Base-by-base conservation (phyloP, 495 filamentous ascomycete genomes). In the Lindgomyces ingoldianus region DNA sequence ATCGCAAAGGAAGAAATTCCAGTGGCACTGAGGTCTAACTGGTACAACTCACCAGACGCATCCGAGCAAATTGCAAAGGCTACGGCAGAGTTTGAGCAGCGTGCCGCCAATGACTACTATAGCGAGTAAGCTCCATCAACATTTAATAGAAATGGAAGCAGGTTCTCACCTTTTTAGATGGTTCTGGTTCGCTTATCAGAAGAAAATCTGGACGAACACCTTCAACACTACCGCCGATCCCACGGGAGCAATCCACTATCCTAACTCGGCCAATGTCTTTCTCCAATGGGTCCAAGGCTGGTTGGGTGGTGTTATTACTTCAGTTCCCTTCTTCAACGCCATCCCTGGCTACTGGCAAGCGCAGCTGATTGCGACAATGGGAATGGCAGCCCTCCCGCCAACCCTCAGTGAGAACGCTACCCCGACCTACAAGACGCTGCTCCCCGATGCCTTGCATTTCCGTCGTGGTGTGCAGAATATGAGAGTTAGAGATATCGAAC, bases 151-250 rank as follows among this genome's bases (percentile, higher is more conserved):
- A 4, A 4, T 30, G 1, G 25, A 27, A 52, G n/a, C 14, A 33
- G n/a, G 16, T 44, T 4, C 49, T 52, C 4, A 52, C 49, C 3
- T 8, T 2, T 1, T 33, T 25, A 27, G 24, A 62, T 83, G 78
- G 77, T 83, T 83, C 64, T 83, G 81, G 81, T 84, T 82, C 65
- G 72, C 81, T 1, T 81, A 79, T 55, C 77, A 79, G 47, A 65
- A 74, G 39, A 71, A 77, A 36, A 66, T 73, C 10, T 82, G 80
- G 76, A 74, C 82, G 18, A 82, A 84, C 63, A 79, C 75, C 45
- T 84, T 81, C 79, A 76, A 81, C 59, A 70, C 65, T 22, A 76
- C 73, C 1, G 36, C 67, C 4, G 76, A 81, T 46, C 36, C 69
- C 24, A 67, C 60, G 10, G 74, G 70, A 18, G 64, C 68, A 8